Percentiles rank a stretch among this genome's conserved stretches.
These are phyloP conservation scores for Phytophthora citrophthora DNA, from an alignment of 352 stramenopile genomes.

Conservation along the genomic window DNA sequence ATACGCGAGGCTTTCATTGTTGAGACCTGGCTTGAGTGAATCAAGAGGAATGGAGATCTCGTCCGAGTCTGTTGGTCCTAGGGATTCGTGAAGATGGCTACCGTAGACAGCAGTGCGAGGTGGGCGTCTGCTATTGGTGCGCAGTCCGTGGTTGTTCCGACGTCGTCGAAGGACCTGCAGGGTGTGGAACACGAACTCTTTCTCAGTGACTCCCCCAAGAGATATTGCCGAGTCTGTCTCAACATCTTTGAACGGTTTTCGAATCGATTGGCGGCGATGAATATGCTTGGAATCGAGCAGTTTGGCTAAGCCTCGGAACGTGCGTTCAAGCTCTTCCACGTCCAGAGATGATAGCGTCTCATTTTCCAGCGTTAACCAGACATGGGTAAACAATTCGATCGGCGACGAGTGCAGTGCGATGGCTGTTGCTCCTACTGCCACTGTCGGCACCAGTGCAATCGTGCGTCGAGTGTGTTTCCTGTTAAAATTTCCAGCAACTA, in stretches of 20 bases:
- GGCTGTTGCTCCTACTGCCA: slow-evolving; percentile 15
- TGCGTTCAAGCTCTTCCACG: slow-evolving; percentile 45
- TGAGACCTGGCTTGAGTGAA: slow-evolving; percentile 46
- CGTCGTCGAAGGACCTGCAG: slow-evolving; percentile 54
- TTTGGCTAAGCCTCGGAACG: slow-evolving; percentile 43
- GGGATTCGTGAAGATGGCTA: slow-evolving; percentile 1
- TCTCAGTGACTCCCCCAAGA: slow-evolving; percentile 60
- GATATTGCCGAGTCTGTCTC: slow-evolving; percentile 23
- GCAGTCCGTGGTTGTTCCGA: slow-evolving; percentile 50
- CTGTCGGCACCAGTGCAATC: slow-evolving; percentile 11
- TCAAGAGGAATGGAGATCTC: slow-evolving; percentile 28
- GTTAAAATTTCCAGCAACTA: background rate
- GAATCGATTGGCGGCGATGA: background rate
- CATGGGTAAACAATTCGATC: slow-evolving; percentile 42
- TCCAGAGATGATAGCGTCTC: slow-evolving; percentile 52
- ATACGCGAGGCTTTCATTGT: slow-evolving; percentile 22
- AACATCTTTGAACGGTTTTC: background rate
- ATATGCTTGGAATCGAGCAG: slow-evolving; percentile 24
- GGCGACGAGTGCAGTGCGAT: slow-evolving; percentile 22
- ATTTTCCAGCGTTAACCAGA: slow-evolving; percentile 43
- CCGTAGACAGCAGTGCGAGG: slow-evolving; percentile 6
- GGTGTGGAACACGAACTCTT: slow-evolving; percentile 66
- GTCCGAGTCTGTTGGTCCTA: slow-evolving; percentile 8
- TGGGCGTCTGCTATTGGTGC: slow-evolving; percentile 52
- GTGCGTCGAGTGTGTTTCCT: slow-evolving; percentile 15